Conservation (phyloP, 176 grass and related monocot species). For the Cymbopogon citratus region DNA sequence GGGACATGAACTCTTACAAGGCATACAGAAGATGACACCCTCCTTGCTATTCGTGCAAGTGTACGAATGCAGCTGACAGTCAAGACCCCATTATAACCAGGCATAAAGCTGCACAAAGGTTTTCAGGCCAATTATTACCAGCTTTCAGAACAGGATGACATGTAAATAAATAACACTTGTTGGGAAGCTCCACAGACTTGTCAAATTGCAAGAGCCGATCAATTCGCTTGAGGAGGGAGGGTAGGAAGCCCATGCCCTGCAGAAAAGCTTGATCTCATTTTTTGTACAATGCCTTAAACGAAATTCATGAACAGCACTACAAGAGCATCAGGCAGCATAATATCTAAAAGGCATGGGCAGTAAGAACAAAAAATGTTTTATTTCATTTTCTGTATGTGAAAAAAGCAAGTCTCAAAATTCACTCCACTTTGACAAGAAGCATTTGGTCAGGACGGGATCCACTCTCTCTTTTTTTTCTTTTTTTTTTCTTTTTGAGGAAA, state of each 20-base stretch:
- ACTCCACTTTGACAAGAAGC: background rate
- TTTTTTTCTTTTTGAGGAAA: too few relatives aligned
- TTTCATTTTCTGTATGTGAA: background rate
- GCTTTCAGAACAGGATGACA: background rate
- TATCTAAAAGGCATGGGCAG: background rate
- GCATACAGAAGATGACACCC: slow-evolving; percentile 65
- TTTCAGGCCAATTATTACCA: slow-evolving; percentile 29
- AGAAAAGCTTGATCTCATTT: slow-evolving; percentile 11
- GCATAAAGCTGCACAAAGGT: slow-evolving; percentile 70
- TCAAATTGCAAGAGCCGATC: slow-evolving; percentile 92
- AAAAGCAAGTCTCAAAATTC: background rate
- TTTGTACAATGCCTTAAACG: background rate
- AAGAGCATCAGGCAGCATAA: slow-evolving; percentile 2
- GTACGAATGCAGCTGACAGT: slow-evolving; percentile 93
- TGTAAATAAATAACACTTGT: slow-evolving; percentile 7
- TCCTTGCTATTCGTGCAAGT: slow-evolving; percentile 79
- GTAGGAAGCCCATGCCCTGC: slow-evolving; percentile 61
- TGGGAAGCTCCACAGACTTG: slow-evolving; percentile 38
- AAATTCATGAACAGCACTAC: background rate
- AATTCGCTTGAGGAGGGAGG: slow-evolving; percentile 86
- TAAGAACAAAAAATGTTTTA: background rate
- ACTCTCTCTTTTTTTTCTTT: too few relatives aligned
- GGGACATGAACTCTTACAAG: slow-evolving; percentile 42
- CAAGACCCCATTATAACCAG: slow-evolving; percentile 90
- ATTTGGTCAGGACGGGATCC: background rate